A percentile compares a stretch with the other conserved stretches of the same genome.
phyloP scores from a whole-genome alignment of 208 protist species.

The Phytomonas francai region DNA sequence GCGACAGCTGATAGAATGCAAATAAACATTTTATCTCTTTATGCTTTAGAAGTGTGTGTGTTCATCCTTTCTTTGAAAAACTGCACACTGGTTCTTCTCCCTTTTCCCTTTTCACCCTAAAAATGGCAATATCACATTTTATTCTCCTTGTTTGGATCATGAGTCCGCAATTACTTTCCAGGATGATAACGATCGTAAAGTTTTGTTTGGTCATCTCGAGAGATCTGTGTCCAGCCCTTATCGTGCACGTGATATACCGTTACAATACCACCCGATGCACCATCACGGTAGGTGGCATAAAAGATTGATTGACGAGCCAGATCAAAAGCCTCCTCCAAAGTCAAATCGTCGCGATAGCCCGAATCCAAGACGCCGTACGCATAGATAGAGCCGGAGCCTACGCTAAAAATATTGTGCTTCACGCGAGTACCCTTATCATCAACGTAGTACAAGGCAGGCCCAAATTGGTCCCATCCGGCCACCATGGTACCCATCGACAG shows the following conservation, averaged over 20 bases:
- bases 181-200: constrained; percentile 78
- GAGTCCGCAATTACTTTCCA: not conserved
- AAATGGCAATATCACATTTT: not conserved
- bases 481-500: constrained; percentile 99
- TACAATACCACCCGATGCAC: constrained; percentile 96
- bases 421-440: constrained; percentile 99
- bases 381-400: constrained; percentile 99
- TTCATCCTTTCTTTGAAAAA: not conserved
- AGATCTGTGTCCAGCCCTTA: constrained; percentile 94
- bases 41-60: not conserved
- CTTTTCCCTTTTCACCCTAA: too few species aligned
- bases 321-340: constrained; percentile 96
- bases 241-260: constrained; percentile 95
- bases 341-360: constrained; percentile 92
- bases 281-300: constrained; percentile 99
- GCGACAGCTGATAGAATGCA: not conserved
- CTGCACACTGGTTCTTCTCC: not conserved
- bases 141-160: not conserved
- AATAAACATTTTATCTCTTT: not conserved
- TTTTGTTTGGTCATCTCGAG: constrained; percentile 89
- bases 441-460: constrained; percentile 98
- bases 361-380: constrained; percentile 99
- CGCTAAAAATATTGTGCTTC: constrained; percentile 96
- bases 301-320: constrained; percentile 98
- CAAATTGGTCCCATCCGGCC: constrained; percentile 95